Base-by-base conservation (phyloP, 345 rosid species). In the Firmiana major region DNA sequence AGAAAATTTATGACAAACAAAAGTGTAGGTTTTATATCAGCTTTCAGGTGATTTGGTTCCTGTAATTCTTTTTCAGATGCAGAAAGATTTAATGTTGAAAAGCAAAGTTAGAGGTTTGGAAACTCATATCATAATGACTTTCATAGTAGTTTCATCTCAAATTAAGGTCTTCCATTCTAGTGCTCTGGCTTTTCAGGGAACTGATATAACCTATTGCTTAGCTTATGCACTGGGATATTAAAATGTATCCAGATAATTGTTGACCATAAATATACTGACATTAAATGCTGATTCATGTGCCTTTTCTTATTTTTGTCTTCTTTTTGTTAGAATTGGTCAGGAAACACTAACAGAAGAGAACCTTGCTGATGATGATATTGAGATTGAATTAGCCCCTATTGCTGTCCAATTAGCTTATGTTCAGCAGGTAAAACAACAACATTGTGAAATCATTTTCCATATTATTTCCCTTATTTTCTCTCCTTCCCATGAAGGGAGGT, bases 391-490 rank as follows among this genome's bases (percentile, higher is more conserved):
- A 77, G 89, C 97, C 78, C 99, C 97, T 38, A 89, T 96, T 55
- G 55, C 87, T 73, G 99, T 92, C 62, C 99, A 96, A 59, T 77
- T 96, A 85, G 97, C 97, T 75, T 92, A 92, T 82, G 94, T 91
- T 71, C 91, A 89, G 79, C 98, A 91, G 96, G 99, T 94, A 83
- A 71, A 49, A 65, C 63, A 70, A 63, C 17, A 34, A 48, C 42
- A 38, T 75, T 12, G 1, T 59, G 57, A 6, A 0, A 75, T 13
- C 64, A 42, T 21, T 78, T 48, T 31, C 2, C 43, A 1, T 15
- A 19, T 51, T 17, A 4, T 7, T 1, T 48, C 40, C 13, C 55
- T 15, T 24, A 40, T 84, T 45, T 7, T 19, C 67, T 79, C 51
- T 45, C 62, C 21, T 57, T 53, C 19, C 38, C 22, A 2, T 49